Percentiles rank a stretch among this genome's conserved stretches.
Evolutionary conservation across 2,329 filamentous ascomycete species (phyloP).

Genomic region (Talaromyces sp.): DNA sequence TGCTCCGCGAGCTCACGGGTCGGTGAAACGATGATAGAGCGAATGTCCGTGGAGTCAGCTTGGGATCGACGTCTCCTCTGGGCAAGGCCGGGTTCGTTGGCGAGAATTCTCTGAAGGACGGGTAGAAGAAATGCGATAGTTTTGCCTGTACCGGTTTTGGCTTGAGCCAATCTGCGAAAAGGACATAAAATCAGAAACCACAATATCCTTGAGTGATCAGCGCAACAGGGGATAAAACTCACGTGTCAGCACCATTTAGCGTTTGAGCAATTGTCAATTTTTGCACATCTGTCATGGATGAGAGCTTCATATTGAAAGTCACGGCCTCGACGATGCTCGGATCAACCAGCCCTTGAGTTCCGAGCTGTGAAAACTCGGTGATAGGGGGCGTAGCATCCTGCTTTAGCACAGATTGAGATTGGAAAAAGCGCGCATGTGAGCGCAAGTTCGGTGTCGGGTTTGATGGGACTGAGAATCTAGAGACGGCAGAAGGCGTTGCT

Average conservation of each 20-base stretch:
- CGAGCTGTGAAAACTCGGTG: slow-evolving; percentile 36
- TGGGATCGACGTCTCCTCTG: slow-evolving; percentile 11
- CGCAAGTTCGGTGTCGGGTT: slow-evolving; percentile 14
- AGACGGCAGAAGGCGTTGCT: slow-evolving; percentile 22
- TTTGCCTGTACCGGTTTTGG: slow-evolving; percentile 95
- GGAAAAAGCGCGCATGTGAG: slow-evolving; percentile 22
- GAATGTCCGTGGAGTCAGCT: slow-evolving; percentile 46
- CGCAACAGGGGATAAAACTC: slow-evolving; percentile 35
- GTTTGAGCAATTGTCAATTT: slow-evolving; percentile 74
- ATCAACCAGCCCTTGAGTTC: slow-evolving; percentile 49
- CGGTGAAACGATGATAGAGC: slow-evolving; percentile 57
- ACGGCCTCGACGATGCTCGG: slow-evolving; percentile 63
- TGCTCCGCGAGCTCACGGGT: slow-evolving; percentile 61
- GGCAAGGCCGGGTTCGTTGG: slow-evolving; percentile 54
- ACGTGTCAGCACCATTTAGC: slow-evolving; percentile 77
- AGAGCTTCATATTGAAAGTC: slow-evolving; percentile 66
- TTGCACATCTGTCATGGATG: slow-evolving; percentile 91
- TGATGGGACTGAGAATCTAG: slow-evolving; percentile 17
- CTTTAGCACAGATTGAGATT: slow-evolving; percentile 24
- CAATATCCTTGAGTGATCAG: slow-evolving; percentile 9
- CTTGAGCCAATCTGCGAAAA: slow-evolving; percentile 69
- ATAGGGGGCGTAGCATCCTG: slow-evolving; percentile 24
- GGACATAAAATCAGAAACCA: slow-evolving; percentile 4
- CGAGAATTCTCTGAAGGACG: slow-evolving; percentile 72
- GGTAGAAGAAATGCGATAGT: slow-evolving; percentile 90